Evolutionary conservation across 2,329 filamentous ascomycete species (phyloP).

Genomic region (Pseudogymnoascus sp.): DNA sequence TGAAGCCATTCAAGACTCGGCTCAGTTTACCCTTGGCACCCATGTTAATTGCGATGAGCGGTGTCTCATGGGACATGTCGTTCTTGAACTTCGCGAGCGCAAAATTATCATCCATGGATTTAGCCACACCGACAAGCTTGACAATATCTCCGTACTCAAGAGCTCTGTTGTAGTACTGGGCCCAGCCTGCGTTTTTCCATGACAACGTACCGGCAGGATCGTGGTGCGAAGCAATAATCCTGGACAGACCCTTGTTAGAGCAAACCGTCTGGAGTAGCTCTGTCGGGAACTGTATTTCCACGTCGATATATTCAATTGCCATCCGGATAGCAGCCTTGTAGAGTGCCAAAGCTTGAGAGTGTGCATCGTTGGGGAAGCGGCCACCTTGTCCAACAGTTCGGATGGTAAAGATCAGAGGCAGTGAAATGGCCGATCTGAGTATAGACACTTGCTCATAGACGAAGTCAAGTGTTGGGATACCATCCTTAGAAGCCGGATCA

Average conservation of each 20-base stretch:
- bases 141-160: slow-evolving; percentile 87
- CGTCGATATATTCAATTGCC: slow-evolving; percentile 85
- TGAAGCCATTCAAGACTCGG: slow-evolving; percentile 81
- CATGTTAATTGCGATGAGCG: slow-evolving; percentile 95
- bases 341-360: slow-evolving; percentile 63
- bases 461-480: slow-evolving; percentile 62
- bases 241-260: slow-evolving; percentile 60
- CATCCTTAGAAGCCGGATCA: slow-evolving; percentile 49
- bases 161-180: slow-evolving; percentile 80
- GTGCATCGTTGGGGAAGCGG: slow-evolving; percentile 70
- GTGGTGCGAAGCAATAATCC: slow-evolving; percentile 92
- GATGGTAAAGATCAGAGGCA: slow-evolving; percentile 89
- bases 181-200: slow-evolving; percentile 92
- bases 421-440: slow-evolving; percentile 61
- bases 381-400: slow-evolving; percentile 82
- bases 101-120: slow-evolving; percentile 75
- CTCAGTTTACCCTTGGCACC: slow-evolving; percentile 79
- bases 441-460: slow-evolving; percentile 75
- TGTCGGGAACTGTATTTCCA: slow-evolving; percentile 81
- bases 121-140: slow-evolving; percentile 83
- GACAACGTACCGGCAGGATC: slow-evolving; percentile 72
- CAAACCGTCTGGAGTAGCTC: slow-evolving; percentile 64
- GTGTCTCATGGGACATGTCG: slow-evolving; percentile 70
- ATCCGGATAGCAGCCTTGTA: slow-evolving; percentile 74
- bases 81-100: slow-evolving; percentile 73